These are phyloP conservation scores for Aspergillus pseudoterreus DNA, from an alignment of 2,329 filamentous ascomycete genomes.

Conservation along the genomic window DNA sequence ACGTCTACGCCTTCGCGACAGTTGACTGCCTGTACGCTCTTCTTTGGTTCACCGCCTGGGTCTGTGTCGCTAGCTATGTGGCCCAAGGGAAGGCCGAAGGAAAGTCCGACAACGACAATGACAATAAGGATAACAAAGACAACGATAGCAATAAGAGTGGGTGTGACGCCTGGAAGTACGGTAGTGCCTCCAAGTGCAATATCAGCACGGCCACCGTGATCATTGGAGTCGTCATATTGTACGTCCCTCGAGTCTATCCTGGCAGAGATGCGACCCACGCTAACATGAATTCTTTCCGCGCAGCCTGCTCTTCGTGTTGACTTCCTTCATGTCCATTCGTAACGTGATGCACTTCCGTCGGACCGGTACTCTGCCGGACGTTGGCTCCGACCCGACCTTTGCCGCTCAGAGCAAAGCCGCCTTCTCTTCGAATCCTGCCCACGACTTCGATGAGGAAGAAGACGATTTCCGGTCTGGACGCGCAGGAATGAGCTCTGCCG, in stretches of 20 bases:
- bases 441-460: conserved; percentile 45
- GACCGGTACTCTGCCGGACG: conserved; percentile 52
- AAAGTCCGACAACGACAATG: conserved; percentile 24
- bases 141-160: conserved; percentile 39
- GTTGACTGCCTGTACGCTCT: conserved; percentile 54
- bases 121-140: conserved; percentile 38
- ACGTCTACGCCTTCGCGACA: conserved; percentile 57
- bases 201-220: conserved; percentile 55
- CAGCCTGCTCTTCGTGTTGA: conserved; percentile 53
- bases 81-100: conserved; percentile 52
- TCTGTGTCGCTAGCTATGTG: conserved; percentile 55
- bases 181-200: conserved; percentile 53
- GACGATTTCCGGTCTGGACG: conserved; percentile 43
- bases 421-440: conserved; percentile 45
- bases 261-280: not conserved
- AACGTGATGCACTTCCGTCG: conserved; percentile 55
- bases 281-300: conserved; percentile 3
- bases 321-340: conserved; percentile 52
- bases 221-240: conserved; percentile 57
- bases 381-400: conserved; percentile 44
- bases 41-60: conserved; percentile 59
- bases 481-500: conserved; percentile 37
- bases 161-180: conserved; percentile 55
- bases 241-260: conserved; percentile 20
- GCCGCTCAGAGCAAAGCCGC: conserved; percentile 47